A percentile compares a stretch with the other conserved stretches of the same genome.
These are phyloP conservation scores for Elsinoe fawcettii DNA, from an alignment of 2,329 filamentous ascomycete species.

Conservation along the genomic window DNA sequence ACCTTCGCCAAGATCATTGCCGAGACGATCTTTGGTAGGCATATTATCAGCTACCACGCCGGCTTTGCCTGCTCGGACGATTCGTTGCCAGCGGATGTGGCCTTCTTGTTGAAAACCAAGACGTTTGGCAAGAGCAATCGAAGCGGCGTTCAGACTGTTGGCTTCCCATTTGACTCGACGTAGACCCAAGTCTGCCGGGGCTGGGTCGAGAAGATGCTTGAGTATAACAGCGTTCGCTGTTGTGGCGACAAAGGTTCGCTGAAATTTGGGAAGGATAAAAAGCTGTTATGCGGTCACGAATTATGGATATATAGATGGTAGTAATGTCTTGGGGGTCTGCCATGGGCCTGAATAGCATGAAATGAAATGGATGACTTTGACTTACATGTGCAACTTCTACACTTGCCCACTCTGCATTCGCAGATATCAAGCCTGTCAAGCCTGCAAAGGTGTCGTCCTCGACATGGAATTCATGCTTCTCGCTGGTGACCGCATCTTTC, in stretches of 20 bases:
- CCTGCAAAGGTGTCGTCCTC: neutral
- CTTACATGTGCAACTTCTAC: conserved; percentile 7
- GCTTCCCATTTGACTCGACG: neutral
- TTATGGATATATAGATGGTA: neutral
- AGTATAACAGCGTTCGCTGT: neutral
- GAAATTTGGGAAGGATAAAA: neutral
- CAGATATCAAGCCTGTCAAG: neutral
- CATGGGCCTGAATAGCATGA: neutral
- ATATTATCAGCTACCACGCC: no score
- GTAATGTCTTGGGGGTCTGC: neutral
- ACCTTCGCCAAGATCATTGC: neutral
- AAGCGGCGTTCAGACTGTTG: neutral
- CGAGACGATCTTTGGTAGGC: neutral
- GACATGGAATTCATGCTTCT: neutral
- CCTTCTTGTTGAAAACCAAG: neutral
- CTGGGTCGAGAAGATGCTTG: conserved; percentile 6
- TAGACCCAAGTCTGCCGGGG: neutral
- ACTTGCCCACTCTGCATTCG: neutral
- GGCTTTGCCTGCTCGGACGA: neutral
- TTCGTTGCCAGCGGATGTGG: neutral
- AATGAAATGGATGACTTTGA: neutral
- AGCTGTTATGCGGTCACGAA: neutral
- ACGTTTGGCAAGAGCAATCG: neutral
- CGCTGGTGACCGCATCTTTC: neutral
- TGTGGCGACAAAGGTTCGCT: neutral